Percentiles rank a stretch among this genome's conserved stretches.
Conservation (phyloP, 164 flowering plant genomes). For the Aristolochia fimbriata region DNA sequence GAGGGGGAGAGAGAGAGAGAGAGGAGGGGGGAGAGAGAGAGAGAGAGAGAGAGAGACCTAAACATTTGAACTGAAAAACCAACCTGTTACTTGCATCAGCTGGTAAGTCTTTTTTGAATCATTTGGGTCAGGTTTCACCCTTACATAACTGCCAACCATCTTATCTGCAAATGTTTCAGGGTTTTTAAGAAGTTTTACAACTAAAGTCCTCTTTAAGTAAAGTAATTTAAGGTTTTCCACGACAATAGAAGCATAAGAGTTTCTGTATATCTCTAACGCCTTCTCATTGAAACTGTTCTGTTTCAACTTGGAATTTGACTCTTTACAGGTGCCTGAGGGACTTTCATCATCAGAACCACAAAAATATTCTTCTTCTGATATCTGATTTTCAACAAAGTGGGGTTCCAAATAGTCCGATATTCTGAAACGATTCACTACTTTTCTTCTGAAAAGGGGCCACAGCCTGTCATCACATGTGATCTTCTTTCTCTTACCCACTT, state of each 20-base stretch:
- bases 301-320: conserved; percentile 5
- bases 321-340: conserved; percentile 7
- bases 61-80: background rate
- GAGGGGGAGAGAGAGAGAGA: background rate
- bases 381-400: conserved; percentile 48
- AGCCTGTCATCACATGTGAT: conserved; percentile 45
- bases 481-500: conserved; percentile 39
- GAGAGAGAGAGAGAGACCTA: background rate
- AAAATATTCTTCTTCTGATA: conserved; percentile 31
- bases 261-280: conserved; percentile 12
- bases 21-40: background rate
- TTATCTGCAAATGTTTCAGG: conserved; percentile 45
- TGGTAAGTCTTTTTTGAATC: conserved; percentile 38
- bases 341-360: conserved; percentile 21
- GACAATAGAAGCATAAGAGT: conserved; percentile 47
- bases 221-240: conserved; percentile 48
- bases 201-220: conserved; percentile 49
- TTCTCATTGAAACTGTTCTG: conserved; percentile 8
- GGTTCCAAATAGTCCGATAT: conserved; percentile 32
- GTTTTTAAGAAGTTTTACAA: conserved; percentile 34
- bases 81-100: conserved; percentile 65
- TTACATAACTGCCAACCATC: conserved; percentile 54
- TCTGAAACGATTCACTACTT: conserved; percentile 24
- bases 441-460: conserved; percentile 36
- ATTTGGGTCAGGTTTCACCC: conserved; percentile 46